These are phyloP conservation scores for Termitomyces sp. DNA, from an alignment of 1,284 basidiomycete genomes.

Conservation along the genomic window DNA sequence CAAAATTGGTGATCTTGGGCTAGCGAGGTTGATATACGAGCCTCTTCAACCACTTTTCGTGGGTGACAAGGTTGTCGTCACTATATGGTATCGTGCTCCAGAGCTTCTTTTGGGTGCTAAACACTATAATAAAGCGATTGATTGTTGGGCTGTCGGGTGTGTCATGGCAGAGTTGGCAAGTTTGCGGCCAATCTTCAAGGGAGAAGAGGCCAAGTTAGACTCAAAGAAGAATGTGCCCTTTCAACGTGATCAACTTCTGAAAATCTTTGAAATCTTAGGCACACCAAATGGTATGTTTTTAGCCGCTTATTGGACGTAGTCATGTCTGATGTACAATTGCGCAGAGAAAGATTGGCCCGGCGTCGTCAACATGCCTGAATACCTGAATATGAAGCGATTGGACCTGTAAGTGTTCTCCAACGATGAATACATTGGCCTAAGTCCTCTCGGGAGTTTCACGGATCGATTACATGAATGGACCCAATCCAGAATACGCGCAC, in stretches of 20 bases:
- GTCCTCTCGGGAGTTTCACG: conserved; percentile 43
- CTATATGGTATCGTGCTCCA: conserved; percentile 98
- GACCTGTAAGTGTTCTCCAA: conserved; percentile 51
- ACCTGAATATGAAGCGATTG: conserved; percentile 75
- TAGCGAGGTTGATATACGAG: conserved; percentile 83
- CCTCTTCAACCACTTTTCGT: conserved; percentile 83
- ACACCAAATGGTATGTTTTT: conserved; percentile 69
- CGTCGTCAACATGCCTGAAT: conserved; percentile 86
- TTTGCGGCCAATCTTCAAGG: conserved; percentile 96
- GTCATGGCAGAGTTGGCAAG: conserved; percentile 95
- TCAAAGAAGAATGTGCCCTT: conserved; percentile 91
- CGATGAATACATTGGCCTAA: conserved; percentile 4
- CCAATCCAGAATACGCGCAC: conserved; percentile 53
- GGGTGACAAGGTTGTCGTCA: conserved; percentile 98
- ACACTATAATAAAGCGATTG: conserved; percentile 94
- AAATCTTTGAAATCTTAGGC: conserved; percentile 94
- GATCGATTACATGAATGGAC: conserved; percentile 81
- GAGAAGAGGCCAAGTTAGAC: conserved; percentile 96
- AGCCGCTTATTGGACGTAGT: background rate
- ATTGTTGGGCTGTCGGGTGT: conserved; percentile 95
- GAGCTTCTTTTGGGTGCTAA: conserved; percentile 93
- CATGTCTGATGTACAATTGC: background rate
- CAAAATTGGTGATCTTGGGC: conserved; percentile 96
- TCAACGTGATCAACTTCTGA: conserved; percentile 89
- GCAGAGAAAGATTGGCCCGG: conserved; percentile 84